Conservation (phyloP, 805 yeast genomes). For the Grigorovia jiainica region DNA sequence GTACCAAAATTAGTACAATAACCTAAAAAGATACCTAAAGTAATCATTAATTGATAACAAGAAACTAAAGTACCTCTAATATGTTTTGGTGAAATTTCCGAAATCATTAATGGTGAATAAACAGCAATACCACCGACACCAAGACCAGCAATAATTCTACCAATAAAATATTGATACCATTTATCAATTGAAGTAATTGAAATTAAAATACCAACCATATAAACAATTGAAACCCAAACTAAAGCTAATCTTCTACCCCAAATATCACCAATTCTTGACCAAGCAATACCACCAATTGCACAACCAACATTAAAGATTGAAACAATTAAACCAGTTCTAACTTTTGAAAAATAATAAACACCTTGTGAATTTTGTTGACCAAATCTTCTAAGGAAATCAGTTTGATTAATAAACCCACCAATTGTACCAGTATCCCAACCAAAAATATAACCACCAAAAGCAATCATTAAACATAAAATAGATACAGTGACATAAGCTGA, state of each 20-base stretch:
- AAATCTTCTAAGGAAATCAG: conserved; percentile 49
- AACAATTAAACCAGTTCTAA: conserved; percentile 49
- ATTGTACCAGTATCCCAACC: conserved; percentile 81
- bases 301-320: conserved; percentile 64
- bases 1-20: conserved; percentile 68
- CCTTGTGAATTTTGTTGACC: conserved; percentile 32
- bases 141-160: conserved; percentile 63
- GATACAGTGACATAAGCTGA: no score
- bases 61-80: no score
- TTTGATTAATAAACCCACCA: conserved; percentile 55
- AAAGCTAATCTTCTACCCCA: no score
- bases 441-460: conserved; percentile 51
- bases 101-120: conserved; percentile 59
- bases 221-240: conserved; percentile 38
- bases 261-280: conserved; percentile 55
- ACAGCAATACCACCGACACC: conserved; percentile 72
- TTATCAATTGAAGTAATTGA: conserved; percentile 45
- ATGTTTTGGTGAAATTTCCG: conserved; percentile 58
- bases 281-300: conserved; percentile 58
- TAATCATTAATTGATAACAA: conserved; percentile 65
- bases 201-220: conserved; percentile 57
- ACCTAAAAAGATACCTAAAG: conserved; percentile 69
- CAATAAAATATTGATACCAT: conserved; percentile 74
- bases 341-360: conserved; percentile 36
- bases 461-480: conserved; percentile 35